Evolutionary conservation across 345 rosid species (phyloP), one percentile per base, ranked within the genome.

Genomic region (Eucalyptus globulus): DNA sequence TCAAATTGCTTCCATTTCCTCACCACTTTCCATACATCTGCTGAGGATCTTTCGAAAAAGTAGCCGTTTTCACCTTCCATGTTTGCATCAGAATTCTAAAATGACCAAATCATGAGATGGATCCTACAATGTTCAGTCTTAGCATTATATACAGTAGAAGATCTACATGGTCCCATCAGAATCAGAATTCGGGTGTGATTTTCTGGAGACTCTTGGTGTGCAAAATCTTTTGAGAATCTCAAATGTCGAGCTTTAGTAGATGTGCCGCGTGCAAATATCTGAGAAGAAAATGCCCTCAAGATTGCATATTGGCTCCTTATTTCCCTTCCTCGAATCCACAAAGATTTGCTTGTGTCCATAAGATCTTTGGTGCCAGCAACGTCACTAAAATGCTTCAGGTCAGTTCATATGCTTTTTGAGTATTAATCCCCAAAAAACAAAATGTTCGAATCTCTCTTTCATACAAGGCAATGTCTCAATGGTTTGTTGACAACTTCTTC

Each of bases 191-290:
- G 83, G 47, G 47, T 76, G 83, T 76, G 47, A 76, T 76, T 76
- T 76, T 6, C 83, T 37, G 83, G 83, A 76, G 27, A 37, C 43
- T 43, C 6, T 21, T 37, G 47, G 47, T 76, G 29, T 22, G 83
- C 47, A 40, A 43, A 76, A 37, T 76, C 83, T 4, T 76, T 76
- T 21, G 83, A 76, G 5, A 76, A 76, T 76, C 83, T 76, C 83
- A 40, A 40, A 76, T 76, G 83, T 40, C 83, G 27, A 76, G 83
- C 83, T 76, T 76, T 11, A 40, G 83, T 40, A 88, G 93, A 90
- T 89, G 93, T 56, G 92, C 91, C 58, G 93, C 92, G 21, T 90
- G 93, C 90, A 93, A 80, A 86, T 88, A 53, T 87, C 49, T 90
- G 86, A 89, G 90, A 86, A 91, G 90, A 88, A 87, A 47, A 91